Conservation (phyloP, 192 early-diverging fungal species). For the Rhizoclosmatium globosum region DNA sequence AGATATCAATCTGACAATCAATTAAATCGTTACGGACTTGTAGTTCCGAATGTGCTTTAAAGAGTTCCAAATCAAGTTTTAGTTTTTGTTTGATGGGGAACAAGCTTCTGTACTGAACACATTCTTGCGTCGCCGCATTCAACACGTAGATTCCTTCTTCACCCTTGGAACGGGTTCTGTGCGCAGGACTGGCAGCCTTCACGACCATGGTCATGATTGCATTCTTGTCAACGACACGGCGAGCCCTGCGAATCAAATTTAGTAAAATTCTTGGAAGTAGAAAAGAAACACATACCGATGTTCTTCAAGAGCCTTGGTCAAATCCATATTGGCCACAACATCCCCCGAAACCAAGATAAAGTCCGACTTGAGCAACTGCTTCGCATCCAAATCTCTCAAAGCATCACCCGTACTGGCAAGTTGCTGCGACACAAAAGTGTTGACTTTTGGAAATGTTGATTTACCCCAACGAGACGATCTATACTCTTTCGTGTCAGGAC, state of each 20-base stretch:
- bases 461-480: conserved; percentile 79
- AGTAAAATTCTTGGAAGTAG: conserved; percentile 2
- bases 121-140: conserved; percentile 78
- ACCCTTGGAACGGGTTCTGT: conserved; percentile 62
- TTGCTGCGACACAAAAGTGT: conserved; percentile 76
- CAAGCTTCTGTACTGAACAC: conserved; percentile 79
- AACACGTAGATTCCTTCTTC: conserved; percentile 87
- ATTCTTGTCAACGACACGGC: conserved; percentile 77
- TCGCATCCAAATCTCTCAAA: conserved; percentile 76
- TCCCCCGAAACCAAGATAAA: conserved; percentile 94
- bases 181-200: conserved; percentile 71
- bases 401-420: conserved; percentile 89
- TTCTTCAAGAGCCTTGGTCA: conserved; percentile 77
- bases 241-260: conserved; percentile 49
- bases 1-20: conserved; percentile 93
- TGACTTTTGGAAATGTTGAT: conserved; percentile 70
- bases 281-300: conserved; percentile 61
- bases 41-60: conserved; percentile 66
- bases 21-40: conserved; percentile 90
- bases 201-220: conserved; percentile 94
- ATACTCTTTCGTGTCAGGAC: neutral
- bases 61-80: conserved; percentile 64
- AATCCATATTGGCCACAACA: conserved; percentile 88
- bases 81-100: conserved; percentile 67
- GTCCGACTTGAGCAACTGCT: conserved; percentile 80